Evolutionary conservation across 768 basidiomycete species (phyloP), one percentile per base, ranked within the genome.

Genomic region (Glaciozyma antarctica): DNA sequence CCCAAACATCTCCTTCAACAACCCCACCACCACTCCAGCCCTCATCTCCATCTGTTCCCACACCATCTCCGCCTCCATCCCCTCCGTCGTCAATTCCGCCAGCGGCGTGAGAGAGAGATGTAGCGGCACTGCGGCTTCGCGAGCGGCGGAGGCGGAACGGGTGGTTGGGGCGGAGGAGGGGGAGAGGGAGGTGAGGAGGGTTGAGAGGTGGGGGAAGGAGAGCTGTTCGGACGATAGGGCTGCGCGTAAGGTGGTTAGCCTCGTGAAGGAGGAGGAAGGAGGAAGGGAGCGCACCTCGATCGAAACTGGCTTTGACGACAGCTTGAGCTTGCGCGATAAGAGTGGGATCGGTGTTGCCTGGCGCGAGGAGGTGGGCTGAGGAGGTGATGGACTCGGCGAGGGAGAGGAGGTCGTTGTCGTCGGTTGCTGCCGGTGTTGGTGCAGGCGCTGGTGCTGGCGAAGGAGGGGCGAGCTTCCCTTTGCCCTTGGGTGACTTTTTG

Each of bases 11-110:
- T 75, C 73, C 9, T 74, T 75, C 26, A 76, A 69, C 61, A 76
- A 75, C 1, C 74, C 76, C 53, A 75, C 75, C 44, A 97, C 78
- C 53, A 81, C 82, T 66, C 84, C 82, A 21, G 85, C 80, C 52
- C 89, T 80, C 61, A 99, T 79, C 74, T 98, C 94, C 61, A 98
- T 76, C 78, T 99, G 94, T 48, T 86, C 86, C 94, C 94, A 99
- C 32, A 97, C 79, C 75, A 94, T 92, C 63, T 89, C 88, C 28
- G 83, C 81, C 70, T 85, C 86, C 83, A 95, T 86, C 22, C 82
- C 86, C 24, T 72, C 71, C 45, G 64, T 68, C n/a, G 67, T 67
- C 24, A 99, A 81, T 44, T 82, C 82, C 10, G 83, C 79, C 4
- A 97, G 76, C 9, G 92, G 92, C 0, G 94, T 95, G 30, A 74